These are phyloP conservation scores for Astrocystis sublimbata DNA, from an alignment of 495 filamentous ascomycete genomes.

Conservation along the genomic window DNA sequence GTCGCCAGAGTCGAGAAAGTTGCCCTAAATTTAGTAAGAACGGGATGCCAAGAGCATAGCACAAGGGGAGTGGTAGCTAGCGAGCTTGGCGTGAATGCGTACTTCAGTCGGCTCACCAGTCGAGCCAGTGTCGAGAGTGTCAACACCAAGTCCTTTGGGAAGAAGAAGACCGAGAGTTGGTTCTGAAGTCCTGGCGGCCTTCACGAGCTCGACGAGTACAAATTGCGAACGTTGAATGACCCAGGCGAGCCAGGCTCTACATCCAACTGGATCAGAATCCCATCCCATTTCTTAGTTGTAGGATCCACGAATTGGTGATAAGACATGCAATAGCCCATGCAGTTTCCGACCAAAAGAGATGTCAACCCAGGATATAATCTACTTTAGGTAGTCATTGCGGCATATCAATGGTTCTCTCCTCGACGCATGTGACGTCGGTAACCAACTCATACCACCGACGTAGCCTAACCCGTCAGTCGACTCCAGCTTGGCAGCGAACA, in stretches of 20 bases:
- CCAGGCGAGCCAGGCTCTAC: neutral
- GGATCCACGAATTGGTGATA: neutral
- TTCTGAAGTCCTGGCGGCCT: no score
- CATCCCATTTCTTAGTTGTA: neutral
- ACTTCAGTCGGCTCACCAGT: no score
- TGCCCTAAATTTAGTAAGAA: no score
- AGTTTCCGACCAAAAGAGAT: neutral
- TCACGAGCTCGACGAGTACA: no score
- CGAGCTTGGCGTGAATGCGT: no score
- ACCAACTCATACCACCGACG: neutral
- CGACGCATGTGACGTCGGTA: neutral
- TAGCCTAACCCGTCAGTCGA: neutral
- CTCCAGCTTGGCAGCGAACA: slow-evolving; percentile 8
- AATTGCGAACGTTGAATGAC: neutral
- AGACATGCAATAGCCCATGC: neutral
- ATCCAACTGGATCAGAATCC: neutral
- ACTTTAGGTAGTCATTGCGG: neutral
- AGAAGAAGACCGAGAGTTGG: no score
- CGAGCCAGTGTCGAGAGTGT: no score
- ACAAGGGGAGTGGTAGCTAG: no score
- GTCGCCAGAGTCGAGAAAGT: no score
- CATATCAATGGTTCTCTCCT: neutral
- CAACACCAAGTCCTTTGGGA: no score
- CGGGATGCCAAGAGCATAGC: no score
- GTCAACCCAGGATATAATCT: neutral